Base-by-base conservation (phyloP, 495 filamentous ascomycete species). In the Penicillium salamii region DNA sequence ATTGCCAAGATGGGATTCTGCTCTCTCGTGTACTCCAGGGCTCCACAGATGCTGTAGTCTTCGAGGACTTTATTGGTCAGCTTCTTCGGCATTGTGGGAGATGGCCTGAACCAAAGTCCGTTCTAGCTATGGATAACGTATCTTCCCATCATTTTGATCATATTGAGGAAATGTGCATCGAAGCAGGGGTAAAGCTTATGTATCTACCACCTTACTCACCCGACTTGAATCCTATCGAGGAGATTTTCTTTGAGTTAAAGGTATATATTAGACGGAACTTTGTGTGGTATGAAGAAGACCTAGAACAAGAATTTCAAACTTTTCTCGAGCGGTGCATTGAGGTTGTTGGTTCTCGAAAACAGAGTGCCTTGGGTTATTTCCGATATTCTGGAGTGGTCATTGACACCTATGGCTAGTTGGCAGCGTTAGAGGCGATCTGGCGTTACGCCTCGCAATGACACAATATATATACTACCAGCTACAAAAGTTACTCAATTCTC, bases 31-130 rank as follows among this genome's bases (percentile, higher is more conserved):
- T 72, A 3, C 73, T 68, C 46, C 34, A 29, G 5, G 41, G 49
- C 20, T 52, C 33, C 7, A 55, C 47, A 0, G 53, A 55, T 46
- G 48, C 61, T 38, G 46, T 42, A 4, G 40, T 72, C n/a, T 75
- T 74, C 54, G 56, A 74, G 45, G 59, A 67, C 46, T 75, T 67
- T 54, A 62, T 72, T 23, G 56, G 68, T 43, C 52, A 73, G 51
- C 59, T 67, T 17, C 59, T 74, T 20, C 50, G 44, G 29, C 52
- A 68, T 41, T 71, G 46, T 47, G 49, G 62, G 21, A 62, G 31
- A 52, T 75, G 53, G 61, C 71, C 61, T 9, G 61, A 70, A 38
- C 71, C 59, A 17, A 71, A 66, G 37, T 75, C 62, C n/a, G 67
- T 74, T 59, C 23, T 26, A 26, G 23, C 8, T 4, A 26, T 26